Conservation (phyloP, 2,329 filamentous ascomycete species). For the Thelonectria discophora region DNA sequence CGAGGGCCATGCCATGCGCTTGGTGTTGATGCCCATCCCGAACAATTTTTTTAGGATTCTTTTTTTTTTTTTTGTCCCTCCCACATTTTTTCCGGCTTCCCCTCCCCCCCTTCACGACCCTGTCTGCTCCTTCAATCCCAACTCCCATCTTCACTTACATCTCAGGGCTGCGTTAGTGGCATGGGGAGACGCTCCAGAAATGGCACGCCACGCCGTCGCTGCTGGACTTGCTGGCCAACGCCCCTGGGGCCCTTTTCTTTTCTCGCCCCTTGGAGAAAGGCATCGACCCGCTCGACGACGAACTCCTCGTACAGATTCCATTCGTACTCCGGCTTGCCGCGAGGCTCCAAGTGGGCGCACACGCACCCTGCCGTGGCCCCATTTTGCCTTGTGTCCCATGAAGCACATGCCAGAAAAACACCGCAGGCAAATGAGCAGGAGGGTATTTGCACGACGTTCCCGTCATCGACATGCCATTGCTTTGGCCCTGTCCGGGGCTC, state of each 20-base stretch:
- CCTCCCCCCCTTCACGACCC: constrained; percentile 4
- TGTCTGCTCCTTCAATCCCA: neutral
- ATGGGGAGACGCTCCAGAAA: constrained; percentile 23
- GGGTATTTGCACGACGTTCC: constrained; percentile 36
- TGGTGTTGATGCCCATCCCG: no score
- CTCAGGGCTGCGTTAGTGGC: constrained; percentile 27
- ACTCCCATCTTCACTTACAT: neutral
- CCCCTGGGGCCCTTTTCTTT: neutral
- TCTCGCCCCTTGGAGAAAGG: constrained; percentile 1
- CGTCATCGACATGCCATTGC: constrained; percentile 40
- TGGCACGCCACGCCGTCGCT: constrained; percentile 20
- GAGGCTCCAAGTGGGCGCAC: constrained; percentile 33
- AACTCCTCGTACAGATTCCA: constrained; percentile 24
- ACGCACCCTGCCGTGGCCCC: constrained; percentile 39
- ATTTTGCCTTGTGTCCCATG: constrained; percentile 27
- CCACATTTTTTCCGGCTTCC: neutral
- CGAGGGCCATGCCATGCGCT: neutral
- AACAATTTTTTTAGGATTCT: no score
- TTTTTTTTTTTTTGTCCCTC: neutral
- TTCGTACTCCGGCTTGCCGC: constrained; percentile 35
- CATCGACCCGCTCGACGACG: constrained; percentile 20
- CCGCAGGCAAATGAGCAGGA: constrained; percentile 38
- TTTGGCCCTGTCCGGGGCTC: constrained; percentile 12
- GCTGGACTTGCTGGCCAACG: neutral
- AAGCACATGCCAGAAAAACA: constrained; percentile 42